Conservation (phyloP, 129 eudicot species). For the sunflower (Helianthus annuus) region DNA sequence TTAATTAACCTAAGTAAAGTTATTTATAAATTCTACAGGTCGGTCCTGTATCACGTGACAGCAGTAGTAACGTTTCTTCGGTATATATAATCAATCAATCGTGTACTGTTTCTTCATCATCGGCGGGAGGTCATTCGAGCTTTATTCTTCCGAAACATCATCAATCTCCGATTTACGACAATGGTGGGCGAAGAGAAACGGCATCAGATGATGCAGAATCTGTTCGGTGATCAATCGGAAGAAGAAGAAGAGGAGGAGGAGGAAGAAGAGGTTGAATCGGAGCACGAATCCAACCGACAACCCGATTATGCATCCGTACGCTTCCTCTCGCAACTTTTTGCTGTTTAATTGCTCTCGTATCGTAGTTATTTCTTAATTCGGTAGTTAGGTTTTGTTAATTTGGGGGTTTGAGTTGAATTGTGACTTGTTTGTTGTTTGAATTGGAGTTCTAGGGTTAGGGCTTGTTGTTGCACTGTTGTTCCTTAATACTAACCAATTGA, state of each 20-base stretch:
- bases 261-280: slow-evolving; percentile 93
- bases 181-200: slow-evolving; percentile 96
- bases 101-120: slow-evolving; percentile 23
- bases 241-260: slow-evolving; percentile 87
- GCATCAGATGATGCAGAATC: slow-evolving; percentile 99
- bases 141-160: slow-evolving; percentile 8
- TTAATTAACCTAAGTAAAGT: too few species aligned
- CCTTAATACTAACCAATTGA: neutral
- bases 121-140: slow-evolving; percentile 28
- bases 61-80: slow-evolving; percentile 22
- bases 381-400: slow-evolving; percentile 20
- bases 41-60: slow-evolving; percentile 12
- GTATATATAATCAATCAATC: slow-evolving; percentile 7
- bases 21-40: neutral
- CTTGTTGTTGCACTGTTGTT: slow-evolving; percentile 4
- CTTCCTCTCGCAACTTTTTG: slow-evolving; percentile 8
- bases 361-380: slow-evolving; percentile 9
- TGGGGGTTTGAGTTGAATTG: slow-evolving; percentile 19
- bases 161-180: slow-evolving; percentile 21
- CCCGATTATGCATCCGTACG: slow-evolving; percentile 78
- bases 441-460: slow-evolving; percentile 22
- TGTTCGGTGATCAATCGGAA: slow-evolving; percentile 98
- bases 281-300: slow-evolving; percentile 95
- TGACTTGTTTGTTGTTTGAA: slow-evolving; percentile 1
- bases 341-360: slow-evolving; percentile 13